Conservation (phyloP, 352 stramenopile genomes). For the Pythium volutum region DNA sequence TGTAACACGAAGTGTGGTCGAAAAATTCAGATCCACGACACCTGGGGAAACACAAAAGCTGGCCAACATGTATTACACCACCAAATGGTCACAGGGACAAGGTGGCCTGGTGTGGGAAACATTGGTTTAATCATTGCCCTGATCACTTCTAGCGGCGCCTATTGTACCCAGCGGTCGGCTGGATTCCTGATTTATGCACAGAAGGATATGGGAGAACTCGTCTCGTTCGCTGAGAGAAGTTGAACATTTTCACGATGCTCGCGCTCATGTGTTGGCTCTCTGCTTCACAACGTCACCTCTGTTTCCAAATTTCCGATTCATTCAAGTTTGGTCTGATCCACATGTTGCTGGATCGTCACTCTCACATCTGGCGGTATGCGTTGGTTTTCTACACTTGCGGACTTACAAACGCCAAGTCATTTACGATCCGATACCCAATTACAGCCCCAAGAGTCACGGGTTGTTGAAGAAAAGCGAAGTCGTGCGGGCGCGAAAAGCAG, state of each 20-base stretch:
- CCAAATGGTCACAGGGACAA: neutral
- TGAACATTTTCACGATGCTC: too few relatives aligned
- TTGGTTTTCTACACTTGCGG: neutral
- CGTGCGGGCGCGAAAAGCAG: neutral
- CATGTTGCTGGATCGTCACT: constrained; percentile 6
- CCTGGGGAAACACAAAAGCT: neutral
- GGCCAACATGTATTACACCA: neutral
- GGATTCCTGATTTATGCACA: too few relatives aligned
- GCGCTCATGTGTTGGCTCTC: neutral
- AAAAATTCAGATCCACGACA: neutral
- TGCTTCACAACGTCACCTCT: neutral
- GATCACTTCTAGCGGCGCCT: neutral
- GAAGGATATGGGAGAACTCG: neutral
- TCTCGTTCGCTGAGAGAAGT: neutral
- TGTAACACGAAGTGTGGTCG: neutral
- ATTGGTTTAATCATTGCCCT: neutral
- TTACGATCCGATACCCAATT: neutral
- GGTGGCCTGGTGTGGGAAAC: neutral
- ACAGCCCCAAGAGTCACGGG: neutral
- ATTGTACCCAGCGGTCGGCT: too few relatives aligned
- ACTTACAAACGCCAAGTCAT: constrained; percentile 13
- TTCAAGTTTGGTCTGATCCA: neutral
- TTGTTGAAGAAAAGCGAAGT: constrained; percentile 12
- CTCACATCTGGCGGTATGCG: neutral
- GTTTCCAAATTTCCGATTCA: neutral